Evolutionary conservation across 2,329 filamentous ascomycete genomes (phyloP), one percentile per base, ranked within the genome.

Genomic region (Pochonia chlamydosporia): DNA sequence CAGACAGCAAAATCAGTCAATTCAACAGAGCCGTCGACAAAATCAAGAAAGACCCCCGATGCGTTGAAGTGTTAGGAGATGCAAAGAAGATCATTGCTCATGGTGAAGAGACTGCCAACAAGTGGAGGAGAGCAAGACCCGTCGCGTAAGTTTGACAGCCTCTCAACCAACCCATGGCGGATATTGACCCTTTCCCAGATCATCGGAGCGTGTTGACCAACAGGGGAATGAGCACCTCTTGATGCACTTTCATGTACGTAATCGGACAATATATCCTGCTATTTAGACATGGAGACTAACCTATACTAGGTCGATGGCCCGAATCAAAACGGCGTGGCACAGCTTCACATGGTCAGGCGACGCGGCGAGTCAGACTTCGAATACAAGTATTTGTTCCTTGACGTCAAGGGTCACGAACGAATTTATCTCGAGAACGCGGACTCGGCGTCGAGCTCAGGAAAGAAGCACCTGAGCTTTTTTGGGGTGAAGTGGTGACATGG

Each of bases 1-100:
- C 87, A 18, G 85, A 91, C 61, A 93, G 88, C 72, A 91, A 89
- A 67, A 92, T 86, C 14, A 80, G 83, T 48, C 83, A 93, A 63
- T 96, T 95, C 75, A 95, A 95, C 69, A 84, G 87, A 53, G 88
- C 89, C 1, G 86, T 95, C 41, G 80, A 87, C 59, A 82, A 83
- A 51, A 83, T 97, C 62, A 88, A 85, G 63, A 75, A 78, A 44
- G 86, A 95, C 60, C 64, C 78, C 1, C 74, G 80, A 48, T 95
- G 88, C 61, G 72, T 83, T 24, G 81, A 85, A 48, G 63, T 95
- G 6, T 77, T 97, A 1, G 90, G 90, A 13, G 82, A 89, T 14
- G 68, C 76, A 33, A 83, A 82, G 51, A 79, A 90, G 61, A 92
- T 97, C 48, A 76, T 74, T 20, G 89, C 90, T 0, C 87, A 85